Conservation (phyloP, 1,284 basidiomycete genomes). For the Cutaneotrichosporon cyanovorans region DNA sequence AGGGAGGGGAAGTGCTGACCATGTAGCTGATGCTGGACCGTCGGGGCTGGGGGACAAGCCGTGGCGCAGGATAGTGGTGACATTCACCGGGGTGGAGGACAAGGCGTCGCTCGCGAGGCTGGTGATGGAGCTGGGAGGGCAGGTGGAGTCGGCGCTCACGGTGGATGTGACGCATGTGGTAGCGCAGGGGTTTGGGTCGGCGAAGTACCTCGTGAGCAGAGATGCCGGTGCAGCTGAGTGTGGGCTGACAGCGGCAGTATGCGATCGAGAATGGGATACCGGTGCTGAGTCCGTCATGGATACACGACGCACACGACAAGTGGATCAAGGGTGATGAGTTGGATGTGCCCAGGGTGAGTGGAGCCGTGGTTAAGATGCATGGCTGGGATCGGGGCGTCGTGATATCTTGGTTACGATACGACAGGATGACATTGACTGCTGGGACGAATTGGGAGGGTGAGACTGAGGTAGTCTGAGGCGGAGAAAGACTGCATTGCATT, state of each 20-base stretch:
- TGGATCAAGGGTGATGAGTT: constrained; percentile 32
- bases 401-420: too few relatives aligned
- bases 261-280: constrained; percentile 37
- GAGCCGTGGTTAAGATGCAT: too few relatives aligned
- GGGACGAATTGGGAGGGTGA: too few relatives aligned
- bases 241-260: constrained; percentile 26
- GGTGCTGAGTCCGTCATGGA: constrained; percentile 36
- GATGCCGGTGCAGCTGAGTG: not conserved
- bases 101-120: constrained; percentile 24
- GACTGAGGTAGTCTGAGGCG: too few relatives aligned
- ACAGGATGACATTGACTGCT: too few relatives aligned
- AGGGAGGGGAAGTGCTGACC: too few relatives aligned
- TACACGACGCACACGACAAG: constrained; percentile 23
- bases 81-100: constrained; percentile 41
- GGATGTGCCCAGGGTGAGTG: constrained; percentile 20
- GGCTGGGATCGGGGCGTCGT: too few relatives aligned
- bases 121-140: constrained; percentile 28
- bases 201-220: constrained; percentile 36
- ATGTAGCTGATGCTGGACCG: constrained; percentile 17
- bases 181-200: constrained; percentile 25
- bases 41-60: constrained; percentile 18
- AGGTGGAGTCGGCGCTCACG: constrained; percentile 35
- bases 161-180: constrained; percentile 38
- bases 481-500: too few relatives aligned
- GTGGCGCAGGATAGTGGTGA: constrained; percentile 32